These are phyloP conservation scores for Delonix regia DNA, from an alignment of 306 rosid species.

Conservation along the genomic window DNA sequence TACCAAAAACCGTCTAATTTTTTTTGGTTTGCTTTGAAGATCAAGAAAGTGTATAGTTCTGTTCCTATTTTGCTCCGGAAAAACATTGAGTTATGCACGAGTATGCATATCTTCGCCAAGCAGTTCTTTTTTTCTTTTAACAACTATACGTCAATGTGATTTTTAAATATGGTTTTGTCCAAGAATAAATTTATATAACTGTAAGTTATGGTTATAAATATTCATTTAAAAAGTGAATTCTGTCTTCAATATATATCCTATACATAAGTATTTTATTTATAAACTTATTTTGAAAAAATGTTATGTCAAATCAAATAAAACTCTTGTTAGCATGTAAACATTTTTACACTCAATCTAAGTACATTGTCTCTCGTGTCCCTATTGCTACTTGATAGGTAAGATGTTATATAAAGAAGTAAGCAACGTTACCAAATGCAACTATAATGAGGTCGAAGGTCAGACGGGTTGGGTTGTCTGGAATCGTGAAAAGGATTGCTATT, in stretches of 20 bases:
- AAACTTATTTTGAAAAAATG: too few relatives aligned
- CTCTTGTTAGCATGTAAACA: too few relatives aligned
- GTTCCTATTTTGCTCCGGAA: slow-evolving; percentile 7
- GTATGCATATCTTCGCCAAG: slow-evolving; percentile 11
- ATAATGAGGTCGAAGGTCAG: not conserved
- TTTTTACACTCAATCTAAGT: too few relatives aligned
- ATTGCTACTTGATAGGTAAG: not conserved
- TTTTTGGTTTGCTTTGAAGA: slow-evolving; percentile 8
- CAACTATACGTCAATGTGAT: too few relatives aligned
- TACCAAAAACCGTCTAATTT: not conserved
- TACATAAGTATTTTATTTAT: too few relatives aligned
- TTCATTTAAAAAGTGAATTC: too few relatives aligned
- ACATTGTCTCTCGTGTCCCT: not conserved
- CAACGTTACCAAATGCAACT: not conserved
- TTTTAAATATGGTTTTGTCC: too few relatives aligned
- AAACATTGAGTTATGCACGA: not conserved
- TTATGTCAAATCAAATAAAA: too few relatives aligned
- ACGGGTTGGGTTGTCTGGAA: not conserved
- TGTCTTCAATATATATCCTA: too few relatives aligned
- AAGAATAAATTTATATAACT: too few relatives aligned
- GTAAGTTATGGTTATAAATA: too few relatives aligned
- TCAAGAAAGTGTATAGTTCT: slow-evolving; percentile 1
- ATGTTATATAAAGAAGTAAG: not conserved
- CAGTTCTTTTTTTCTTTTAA: too few relatives aligned
- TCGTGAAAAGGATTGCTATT: not conserved